Conservation (phyloP, 371 early-diverging fungal species). For the Lichtheimia corymbifera region DNA sequence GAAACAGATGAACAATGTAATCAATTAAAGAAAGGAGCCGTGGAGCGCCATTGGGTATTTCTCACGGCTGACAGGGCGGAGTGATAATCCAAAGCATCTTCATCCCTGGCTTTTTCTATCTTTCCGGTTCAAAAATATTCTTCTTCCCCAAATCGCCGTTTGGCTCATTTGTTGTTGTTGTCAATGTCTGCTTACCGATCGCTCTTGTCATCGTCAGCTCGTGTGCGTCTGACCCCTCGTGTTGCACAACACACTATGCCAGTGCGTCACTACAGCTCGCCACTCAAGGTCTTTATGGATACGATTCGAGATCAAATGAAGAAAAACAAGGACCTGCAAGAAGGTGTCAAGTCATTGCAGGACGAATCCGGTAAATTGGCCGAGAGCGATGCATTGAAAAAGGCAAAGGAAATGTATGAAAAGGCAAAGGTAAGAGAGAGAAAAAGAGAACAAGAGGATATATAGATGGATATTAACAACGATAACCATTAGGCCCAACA, state of each 20-base stretch:
- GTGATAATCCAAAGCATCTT: no score
- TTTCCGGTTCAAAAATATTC: no score
- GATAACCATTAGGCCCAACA: constrained; percentile 32
- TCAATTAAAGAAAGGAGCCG: no score
- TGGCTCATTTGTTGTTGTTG: no score
- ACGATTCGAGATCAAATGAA: constrained; percentile 88
- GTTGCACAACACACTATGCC: background rate
- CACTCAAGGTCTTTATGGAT: constrained; percentile 70
- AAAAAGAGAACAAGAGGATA: background rate
- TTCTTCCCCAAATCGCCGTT: no score
- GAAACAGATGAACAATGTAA: no score
- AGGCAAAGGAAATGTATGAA: constrained; percentile 83
- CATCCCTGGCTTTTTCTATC: no score
- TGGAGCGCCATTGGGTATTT: no score
- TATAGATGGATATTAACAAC: background rate
- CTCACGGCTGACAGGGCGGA: no score
- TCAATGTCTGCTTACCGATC: constrained; percentile 22
- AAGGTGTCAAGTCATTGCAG: constrained; percentile 86
- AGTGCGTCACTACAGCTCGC: constrained; percentile 49
- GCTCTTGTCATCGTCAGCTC: constrained; percentile 12
- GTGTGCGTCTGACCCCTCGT: constrained; percentile 12
- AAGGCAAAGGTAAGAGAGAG: constrained; percentile 57
- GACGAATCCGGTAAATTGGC: constrained; percentile 79
- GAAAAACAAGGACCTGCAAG: constrained; percentile 89
- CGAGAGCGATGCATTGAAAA: constrained; percentile 87